Percentiles rank a stretch among this genome's conserved stretches.
phyloP scores from a whole-genome alignment of 352 stramenopile species.

The Phytophthora citrophthora region DNA sequence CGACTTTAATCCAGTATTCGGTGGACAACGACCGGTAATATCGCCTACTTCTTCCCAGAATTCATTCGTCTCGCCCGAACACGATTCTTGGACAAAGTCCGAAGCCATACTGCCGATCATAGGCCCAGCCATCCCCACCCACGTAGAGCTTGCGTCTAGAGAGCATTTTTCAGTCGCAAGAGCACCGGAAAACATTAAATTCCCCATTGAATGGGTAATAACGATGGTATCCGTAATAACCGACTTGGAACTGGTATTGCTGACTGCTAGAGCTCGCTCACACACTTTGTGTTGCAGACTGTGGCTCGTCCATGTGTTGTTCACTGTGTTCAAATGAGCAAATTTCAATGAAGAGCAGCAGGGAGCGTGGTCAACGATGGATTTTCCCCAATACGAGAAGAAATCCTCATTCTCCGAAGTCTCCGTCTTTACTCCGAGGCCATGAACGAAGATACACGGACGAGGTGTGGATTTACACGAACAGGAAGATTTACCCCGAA shows the following conservation, averaged over 20 bases:
- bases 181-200: constrained; percentile 30
- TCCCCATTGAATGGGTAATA: constrained; percentile 29
- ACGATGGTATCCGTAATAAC: constrained; percentile 28
- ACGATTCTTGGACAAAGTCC: constrained; percentile 23
- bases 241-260: constrained; percentile 6
- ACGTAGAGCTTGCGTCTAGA: constrained; percentile 31
- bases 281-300: constrained; percentile 25
- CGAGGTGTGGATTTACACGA: constrained; percentile 26
- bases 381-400: constrained; percentile 25
- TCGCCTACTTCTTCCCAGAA: constrained; percentile 24
- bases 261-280: constrained; percentile 20
- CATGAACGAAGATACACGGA: constrained; percentile 30
- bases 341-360: constrained; percentile 30
- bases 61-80: constrained; percentile 12
- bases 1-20: constrained; percentile 31
- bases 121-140: constrained; percentile 34
- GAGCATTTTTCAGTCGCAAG: constrained; percentile 25
- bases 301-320: constrained; percentile 18
- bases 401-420: constrained; percentile 12
- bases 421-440: constrained; percentile 17
- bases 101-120: constrained; percentile 34
- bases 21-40: constrained; percentile 28
- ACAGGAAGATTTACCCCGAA: constrained; percentile 10
- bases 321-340: constrained; percentile 17
- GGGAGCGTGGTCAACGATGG: constrained; percentile 14